Percentiles rank a stretch among this genome's conserved stretches.
These are phyloP conservation scores for Cicer chorassanicum DNA, from an alignment of 306 rosid genomes.

Conservation along the genomic window DNA sequence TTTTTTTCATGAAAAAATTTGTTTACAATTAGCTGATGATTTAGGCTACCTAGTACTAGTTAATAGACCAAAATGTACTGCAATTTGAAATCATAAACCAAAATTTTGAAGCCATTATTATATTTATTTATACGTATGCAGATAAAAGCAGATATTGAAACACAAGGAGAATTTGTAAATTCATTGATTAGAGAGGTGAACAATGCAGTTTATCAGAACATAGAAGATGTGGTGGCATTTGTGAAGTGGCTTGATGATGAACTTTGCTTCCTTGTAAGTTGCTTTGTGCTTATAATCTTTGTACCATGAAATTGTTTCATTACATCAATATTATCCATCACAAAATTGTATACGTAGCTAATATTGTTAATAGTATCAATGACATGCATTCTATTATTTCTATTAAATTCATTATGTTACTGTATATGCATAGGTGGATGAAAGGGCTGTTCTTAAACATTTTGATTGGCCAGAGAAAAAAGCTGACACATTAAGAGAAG, in stretches of 20 bases:
- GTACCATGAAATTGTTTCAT: conserved; percentile 19
- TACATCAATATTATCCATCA: not conserved
- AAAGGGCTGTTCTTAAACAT: conserved; percentile 96
- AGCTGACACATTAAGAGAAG: conserved; percentile 95
- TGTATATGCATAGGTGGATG: conserved; percentile 75
- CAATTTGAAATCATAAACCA: too few relatives aligned
- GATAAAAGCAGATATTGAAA: conserved; percentile 97
- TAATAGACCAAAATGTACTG: too few relatives aligned
- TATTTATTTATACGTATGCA: conserved; percentile 45
- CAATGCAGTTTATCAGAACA: conserved; percentile 76
- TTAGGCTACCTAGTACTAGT: not conserved
- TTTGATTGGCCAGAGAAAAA: conserved; percentile 98
- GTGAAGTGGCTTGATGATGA: conserved; percentile 99
- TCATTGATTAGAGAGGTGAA: conserved; percentile 93
- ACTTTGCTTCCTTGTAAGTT: conserved; percentile 95
- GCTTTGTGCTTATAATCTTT: not conserved
- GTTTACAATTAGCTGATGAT: not conserved
- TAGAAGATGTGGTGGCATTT: conserved; percentile 91
- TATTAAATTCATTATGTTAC: not conserved
- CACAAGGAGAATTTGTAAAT: conserved; percentile 97
- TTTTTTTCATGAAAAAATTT: not conserved
- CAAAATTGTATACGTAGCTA: not conserved
- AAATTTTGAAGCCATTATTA: not conserved
- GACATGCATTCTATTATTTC: not conserved
- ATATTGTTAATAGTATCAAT: not conserved